Evolutionary conservation across 2,329 filamentous ascomycete species (phyloP), one percentile per base, ranked within the genome.

Genomic region (Fusarium mexicanum): DNA sequence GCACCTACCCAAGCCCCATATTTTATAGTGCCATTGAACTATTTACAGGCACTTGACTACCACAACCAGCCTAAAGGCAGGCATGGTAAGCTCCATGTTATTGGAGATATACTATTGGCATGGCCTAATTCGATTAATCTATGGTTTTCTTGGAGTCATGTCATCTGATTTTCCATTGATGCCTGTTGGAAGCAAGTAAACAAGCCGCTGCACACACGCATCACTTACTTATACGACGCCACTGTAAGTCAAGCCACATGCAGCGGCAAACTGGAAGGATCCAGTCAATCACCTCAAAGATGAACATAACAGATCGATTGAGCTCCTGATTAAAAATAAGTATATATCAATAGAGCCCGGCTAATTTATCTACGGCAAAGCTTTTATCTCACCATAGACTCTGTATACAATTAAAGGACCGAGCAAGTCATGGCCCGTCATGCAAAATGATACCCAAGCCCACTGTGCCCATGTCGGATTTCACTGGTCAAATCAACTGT

Each of bases 401-500:
- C 20, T 12, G 12, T 38, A 33, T 24, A 8, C 46, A 31, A 14
- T 48, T 31, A 11, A 64, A 53, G 22, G 24, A 20, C 13, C 14
- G 31, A 17, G 44, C 31, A 47, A 47, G 24, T 47, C 8, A 64
- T 26, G 16, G 8, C 40, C 14, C 22, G 16, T 29, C 37, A 33
- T 38, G n/a, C 40, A 53, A 31, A 24, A 66, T 20, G 31, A 43
- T 58, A 62, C 67, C 33, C 43, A 6, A 59, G 47, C 44, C 71
- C 59, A 68, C 53, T 50, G 44, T 59, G 33, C 41, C 31, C 22
- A 48, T 51, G n/a, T 31, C 48, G 35, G 22, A 26, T 58, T 66
- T 66, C 61, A 73, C 66, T 74, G 65, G 43, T 17, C 48, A 57
- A 35, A 41, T 54, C 37, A 53, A 61, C 44, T 57, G 43, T 41